A percentile compares a stretch with the other conserved stretches of the same genome.
Conservation (phyloP, 2,329 filamentous ascomycete species). For the Alternaria sp. region DNA sequence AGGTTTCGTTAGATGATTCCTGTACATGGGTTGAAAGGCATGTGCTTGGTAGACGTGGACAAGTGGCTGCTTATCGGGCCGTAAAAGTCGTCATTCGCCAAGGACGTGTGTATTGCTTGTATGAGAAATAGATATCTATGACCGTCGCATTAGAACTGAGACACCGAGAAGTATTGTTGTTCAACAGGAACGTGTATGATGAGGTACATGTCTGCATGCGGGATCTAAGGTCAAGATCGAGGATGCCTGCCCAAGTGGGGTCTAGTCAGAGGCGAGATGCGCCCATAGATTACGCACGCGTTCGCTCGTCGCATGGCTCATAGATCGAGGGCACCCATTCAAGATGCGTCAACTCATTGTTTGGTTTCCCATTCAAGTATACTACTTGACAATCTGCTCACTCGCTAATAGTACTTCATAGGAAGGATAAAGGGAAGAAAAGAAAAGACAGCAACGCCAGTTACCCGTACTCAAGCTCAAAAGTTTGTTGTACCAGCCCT, state of each 20-base stretch:
- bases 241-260: neutral
- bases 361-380: neutral
- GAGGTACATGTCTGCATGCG: neutral
- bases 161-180: neutral
- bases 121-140: neutral
- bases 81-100: slow-evolving; percentile 1
- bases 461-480: neutral
- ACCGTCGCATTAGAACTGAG: neutral
- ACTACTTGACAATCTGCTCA: neutral
- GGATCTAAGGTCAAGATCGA: neutral
- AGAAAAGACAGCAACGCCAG: neutral
- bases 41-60: neutral
- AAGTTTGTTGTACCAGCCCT: slow-evolving; percentile 18
- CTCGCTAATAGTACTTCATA: neutral
- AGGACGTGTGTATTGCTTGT: neutral
- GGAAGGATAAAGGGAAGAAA: neutral
- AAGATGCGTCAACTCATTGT: neutral
- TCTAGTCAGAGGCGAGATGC: neutral
- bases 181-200: neutral
- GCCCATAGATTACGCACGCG: neutral
- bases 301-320: neutral
- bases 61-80: neutral
- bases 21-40: neutral
- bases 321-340: neutral
- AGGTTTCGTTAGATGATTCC: neutral